Evolutionary conservation across 257 asterid genomes (phyloP).

Genomic region (Fraxinus cuspidata): DNA sequence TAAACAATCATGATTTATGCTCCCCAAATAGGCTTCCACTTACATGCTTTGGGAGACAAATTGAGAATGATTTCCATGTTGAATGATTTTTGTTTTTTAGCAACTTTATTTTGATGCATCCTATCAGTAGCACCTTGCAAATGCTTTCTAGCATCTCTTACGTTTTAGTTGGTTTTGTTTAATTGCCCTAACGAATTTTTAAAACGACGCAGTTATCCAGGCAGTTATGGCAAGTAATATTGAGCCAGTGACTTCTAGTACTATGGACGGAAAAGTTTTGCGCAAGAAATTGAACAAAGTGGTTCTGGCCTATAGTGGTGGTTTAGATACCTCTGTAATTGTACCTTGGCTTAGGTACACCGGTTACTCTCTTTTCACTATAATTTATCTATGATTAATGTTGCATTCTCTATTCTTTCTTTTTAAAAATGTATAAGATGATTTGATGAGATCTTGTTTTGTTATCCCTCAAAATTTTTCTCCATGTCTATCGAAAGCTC

Average conservation of each 20-base stretch:
- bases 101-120: too few species aligned
- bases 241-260: slow-evolving; percentile 45
- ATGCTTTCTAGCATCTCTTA: neutral
- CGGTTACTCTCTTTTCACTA: neutral
- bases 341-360: slow-evolving; percentile 95
- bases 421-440: neutral
- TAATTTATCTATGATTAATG: neutral
- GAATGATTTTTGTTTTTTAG: neutral
- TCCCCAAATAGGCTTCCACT: neutral
- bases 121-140: neutral
- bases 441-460: neutral
- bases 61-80: neutral
- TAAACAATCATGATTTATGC: neutral
- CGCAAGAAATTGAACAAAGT: slow-evolving; percentile 81
- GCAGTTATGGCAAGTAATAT: slow-evolving; percentile 68
- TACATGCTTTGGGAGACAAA: neutral
- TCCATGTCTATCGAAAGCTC: neutral
- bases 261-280: slow-evolving; percentile 42
- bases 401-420: neutral
- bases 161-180: neutral
- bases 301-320: slow-evolving; percentile 95
- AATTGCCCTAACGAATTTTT: neutral
- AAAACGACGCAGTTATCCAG: slow-evolving; percentile 54
- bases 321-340: slow-evolving; percentile 95
- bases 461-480: neutral